phyloP scores from a whole-genome alignment of 441 rosid species.

The California macrophylla region DNA sequence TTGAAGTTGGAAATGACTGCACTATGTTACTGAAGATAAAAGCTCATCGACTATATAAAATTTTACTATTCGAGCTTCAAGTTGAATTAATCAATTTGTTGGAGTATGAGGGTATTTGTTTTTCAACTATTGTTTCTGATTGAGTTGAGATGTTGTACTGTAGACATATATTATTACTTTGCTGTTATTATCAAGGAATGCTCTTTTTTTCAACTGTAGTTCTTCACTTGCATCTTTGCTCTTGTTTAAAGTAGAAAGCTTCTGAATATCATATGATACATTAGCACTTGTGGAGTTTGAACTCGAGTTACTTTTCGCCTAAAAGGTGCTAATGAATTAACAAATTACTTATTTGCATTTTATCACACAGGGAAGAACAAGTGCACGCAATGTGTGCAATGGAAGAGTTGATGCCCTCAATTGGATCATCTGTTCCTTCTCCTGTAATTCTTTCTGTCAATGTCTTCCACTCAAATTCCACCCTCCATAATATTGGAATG shows the following conservation, averaged over 20 bases:
- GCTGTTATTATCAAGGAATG: not conserved
- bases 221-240: not conserved
- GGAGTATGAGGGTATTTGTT: not conserved
- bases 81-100: not conserved
- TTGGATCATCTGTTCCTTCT: conserved; percentile 68
- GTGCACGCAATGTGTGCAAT: conserved; percentile 65
- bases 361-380: conserved; percentile 69
- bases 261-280: not conserved
- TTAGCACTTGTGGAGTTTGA: not conserved
- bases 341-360: conserved; percentile 22
- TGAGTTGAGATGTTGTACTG: not conserved
- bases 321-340: not conserved
- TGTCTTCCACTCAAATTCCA: conserved; percentile 63
- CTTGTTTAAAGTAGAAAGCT: not conserved
- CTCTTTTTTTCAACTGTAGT: not conserved
- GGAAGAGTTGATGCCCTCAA: conserved; percentile 87
- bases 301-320: not conserved
- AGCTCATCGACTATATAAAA: not conserved
- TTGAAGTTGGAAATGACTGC: not conserved
- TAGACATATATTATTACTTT: not conserved
- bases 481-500: conserved; percentile 64
- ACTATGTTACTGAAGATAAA: no score
- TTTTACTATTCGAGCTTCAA: not conserved
- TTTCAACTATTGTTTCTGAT: not conserved
- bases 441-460: conserved; percentile 60